Evolutionary conservation across 352 stramenopile genomes (phyloP).

Genomic region (Globisporangium ultimum): DNA sequence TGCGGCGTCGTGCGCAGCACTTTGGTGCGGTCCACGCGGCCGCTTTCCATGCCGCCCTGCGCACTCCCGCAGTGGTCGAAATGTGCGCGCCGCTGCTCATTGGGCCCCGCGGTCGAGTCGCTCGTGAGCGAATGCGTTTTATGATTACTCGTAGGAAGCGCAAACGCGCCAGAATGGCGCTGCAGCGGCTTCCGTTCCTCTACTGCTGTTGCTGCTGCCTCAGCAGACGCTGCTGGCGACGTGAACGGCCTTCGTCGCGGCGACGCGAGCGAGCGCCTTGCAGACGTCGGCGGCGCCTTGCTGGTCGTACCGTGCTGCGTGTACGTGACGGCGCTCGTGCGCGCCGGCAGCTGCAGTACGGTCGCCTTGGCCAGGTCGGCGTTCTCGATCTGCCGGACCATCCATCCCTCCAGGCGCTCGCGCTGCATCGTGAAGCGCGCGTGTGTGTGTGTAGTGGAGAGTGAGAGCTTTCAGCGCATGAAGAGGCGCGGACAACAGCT

Average conservation of each 20-base stretch:
- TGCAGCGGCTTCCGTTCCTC: slow-evolving; percentile 6
- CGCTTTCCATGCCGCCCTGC: slow-evolving; percentile 28
- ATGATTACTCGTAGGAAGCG: neutral
- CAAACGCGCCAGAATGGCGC: too few species aligned
- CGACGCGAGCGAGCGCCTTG: slow-evolving; percentile 12
- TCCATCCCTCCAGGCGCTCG: slow-evolving; percentile 70
- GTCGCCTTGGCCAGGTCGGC: slow-evolving; percentile 64
- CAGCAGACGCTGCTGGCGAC: neutral
- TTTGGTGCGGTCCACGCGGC: slow-evolving; percentile 47
- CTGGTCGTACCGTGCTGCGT: neutral
- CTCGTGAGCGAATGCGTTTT: slow-evolving; percentile 8
- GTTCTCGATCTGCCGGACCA: slow-evolving; percentile 70
- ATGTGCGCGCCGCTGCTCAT: slow-evolving; percentile 44
- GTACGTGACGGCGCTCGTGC: neutral
- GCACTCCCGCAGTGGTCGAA: slow-evolving; percentile 25
- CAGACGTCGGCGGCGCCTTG: slow-evolving; percentile 6
- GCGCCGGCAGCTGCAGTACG: slow-evolving; percentile 47
- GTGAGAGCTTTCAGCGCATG: too few species aligned
- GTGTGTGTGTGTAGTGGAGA: too few species aligned
- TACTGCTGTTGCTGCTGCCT: neutral
- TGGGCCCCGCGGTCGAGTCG: slow-evolving; percentile 27
- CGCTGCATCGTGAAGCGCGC: slow-evolving; percentile 43
- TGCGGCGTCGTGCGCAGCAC: slow-evolving; percentile 34
- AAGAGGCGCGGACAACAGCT: too few species aligned
- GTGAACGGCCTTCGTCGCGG: slow-evolving; percentile 14